Conservation (phyloP, 208 protist species). For the Trypanosoma avium region DNA sequence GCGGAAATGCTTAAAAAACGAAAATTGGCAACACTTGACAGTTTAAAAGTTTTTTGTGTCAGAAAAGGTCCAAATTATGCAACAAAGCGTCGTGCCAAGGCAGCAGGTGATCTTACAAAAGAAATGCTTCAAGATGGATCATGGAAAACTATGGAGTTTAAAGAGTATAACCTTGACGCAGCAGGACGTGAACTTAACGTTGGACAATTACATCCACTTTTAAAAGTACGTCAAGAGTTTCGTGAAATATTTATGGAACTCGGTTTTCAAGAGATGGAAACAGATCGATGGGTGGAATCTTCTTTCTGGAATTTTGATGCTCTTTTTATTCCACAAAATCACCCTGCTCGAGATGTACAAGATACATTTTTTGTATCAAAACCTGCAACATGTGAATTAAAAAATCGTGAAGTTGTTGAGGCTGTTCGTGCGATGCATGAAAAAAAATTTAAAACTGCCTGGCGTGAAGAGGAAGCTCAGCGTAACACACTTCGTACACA, state of each 20-base stretch:
- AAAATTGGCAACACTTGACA: conserved; percentile 85
- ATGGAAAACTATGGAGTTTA: conserved; percentile 95
- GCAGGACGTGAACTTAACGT: conserved; percentile 76
- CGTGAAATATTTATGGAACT: conserved; percentile 99
- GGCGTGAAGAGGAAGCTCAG: conserved; percentile 92
- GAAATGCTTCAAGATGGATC: conserved; percentile 94
- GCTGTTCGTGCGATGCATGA: conserved; percentile 95
- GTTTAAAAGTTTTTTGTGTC: conserved; percentile 79
- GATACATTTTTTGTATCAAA: conserved; percentile 99
- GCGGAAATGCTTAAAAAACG: conserved; percentile 90
- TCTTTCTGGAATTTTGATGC: conserved; percentile 99
- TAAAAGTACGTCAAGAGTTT: conserved; percentile 98
- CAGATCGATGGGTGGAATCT: conserved; percentile 98
- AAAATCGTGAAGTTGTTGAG: conserved; percentile 90
- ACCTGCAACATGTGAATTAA: conserved; percentile 48
- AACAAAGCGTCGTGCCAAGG: conserved; percentile 60
- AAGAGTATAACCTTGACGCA: conserved; percentile 97
- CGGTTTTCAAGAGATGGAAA: conserved; percentile 99
- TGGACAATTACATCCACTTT: conserved; percentile 98
- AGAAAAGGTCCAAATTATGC: conserved; percentile 82
- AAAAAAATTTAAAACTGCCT: conserved; percentile 92
- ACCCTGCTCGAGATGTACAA: conserved; percentile 99
- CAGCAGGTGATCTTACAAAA: conserved; percentile 89
- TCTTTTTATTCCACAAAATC: conserved; percentile 99
- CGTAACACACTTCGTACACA: conserved; percentile 99